These are phyloP conservation scores for Alternaria tenuissima DNA, from an alignment of 2,329 filamentous ascomycete species.

Conservation along the genomic window DNA sequence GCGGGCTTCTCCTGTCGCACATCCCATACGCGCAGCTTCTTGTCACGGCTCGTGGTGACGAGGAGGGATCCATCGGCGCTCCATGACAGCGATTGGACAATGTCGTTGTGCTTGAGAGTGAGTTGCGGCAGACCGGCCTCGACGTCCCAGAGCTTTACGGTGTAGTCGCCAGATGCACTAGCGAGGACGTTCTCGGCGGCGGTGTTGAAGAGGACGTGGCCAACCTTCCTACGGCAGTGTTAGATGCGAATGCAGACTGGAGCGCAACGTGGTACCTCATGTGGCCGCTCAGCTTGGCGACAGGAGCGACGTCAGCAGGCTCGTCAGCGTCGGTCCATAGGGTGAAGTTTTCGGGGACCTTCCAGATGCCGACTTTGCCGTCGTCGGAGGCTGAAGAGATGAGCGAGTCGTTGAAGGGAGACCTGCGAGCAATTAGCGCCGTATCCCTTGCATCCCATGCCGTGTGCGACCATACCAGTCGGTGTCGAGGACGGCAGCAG, in stretches of 20 bases:
- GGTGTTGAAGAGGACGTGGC: conserved; percentile 97
- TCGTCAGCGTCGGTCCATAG: conserved; percentile 86
- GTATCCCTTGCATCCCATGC: background rate
- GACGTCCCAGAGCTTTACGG: conserved; percentile 95
- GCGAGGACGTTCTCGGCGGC: conserved; percentile 94
- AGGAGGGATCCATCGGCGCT: conserved; percentile 86
- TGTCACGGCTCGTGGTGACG: conserved; percentile 94
- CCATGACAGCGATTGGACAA: conserved; percentile 96
- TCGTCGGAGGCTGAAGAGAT: conserved; percentile 96
- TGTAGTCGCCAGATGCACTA: conserved; percentile 93
- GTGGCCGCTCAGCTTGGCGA: conserved; percentile 85
- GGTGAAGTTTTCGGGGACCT: conserved; percentile 87
- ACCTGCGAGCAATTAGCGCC: conserved; percentile 64
- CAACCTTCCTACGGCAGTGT: conserved; percentile 77
- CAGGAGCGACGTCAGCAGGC: conserved; percentile 79
- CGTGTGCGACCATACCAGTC: conserved; percentile 73
- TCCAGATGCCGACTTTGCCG: conserved; percentile 96
- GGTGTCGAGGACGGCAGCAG: conserved; percentile 92
- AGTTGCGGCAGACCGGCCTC: conserved; percentile 77
- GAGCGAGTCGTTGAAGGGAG: conserved; percentile 92
- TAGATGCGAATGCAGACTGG: conserved; percentile 16
- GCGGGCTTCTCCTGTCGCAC: conserved; percentile 89
- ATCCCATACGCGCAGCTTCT: conserved; percentile 98
- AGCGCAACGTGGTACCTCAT: conserved; percentile 68
- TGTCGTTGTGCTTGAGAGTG: conserved; percentile 84